Evolutionary conservation across 805 yeast species (phyloP), one percentile per base, ranked within the genome.

Genomic region (Candida ascalaphidarum): DNA sequence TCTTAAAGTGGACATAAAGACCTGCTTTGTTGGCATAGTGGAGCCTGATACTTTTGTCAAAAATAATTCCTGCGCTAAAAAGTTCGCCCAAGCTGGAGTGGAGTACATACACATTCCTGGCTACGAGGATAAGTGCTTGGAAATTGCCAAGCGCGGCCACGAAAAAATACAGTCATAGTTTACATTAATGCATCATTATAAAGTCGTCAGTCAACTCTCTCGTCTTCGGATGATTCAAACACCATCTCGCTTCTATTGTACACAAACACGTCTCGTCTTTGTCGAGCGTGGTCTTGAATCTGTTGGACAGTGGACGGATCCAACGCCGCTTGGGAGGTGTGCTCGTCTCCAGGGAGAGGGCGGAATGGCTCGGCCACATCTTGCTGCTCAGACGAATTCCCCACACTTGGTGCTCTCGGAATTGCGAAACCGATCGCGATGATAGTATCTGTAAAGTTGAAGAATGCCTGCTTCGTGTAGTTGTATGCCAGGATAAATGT

Each of bases 1-100:
- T 5, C 45, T 88, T 27, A 65, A 58, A 4, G 51, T 74, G 0
- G 40, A 46, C 6, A 78, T 89, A 35, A 65, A 61, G 13, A 74
- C 92, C 0, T 88, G 88, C 15, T 85, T 81, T 58, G 96, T 89
- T 4, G 98, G 97, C 1, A 92, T 86, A 2, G 48, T 77, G 37
- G 98, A 92, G 53, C 98, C 98, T 0, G 79, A 74, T 19, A 82
- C 81, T 1, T 92, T 92, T 60, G 82, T 92, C n/a, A 66, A 74
- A 45, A 68, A 78, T 33, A 92, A 92, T 46, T 62, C 70, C 4
- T 82, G 95, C 11, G 56, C 57, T 14, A 47, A 54, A 5, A 71
- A 68, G 43, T 58, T 92, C 24, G 58, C 58, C n/a, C 62, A 49
- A 0, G 61, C 62, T 1, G 81, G 77, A 0, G 67, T 89, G 10